Conservation (phyloP, 2,329 filamentous ascomycete genomes). For the Botryosphaeria agaves region DNA sequence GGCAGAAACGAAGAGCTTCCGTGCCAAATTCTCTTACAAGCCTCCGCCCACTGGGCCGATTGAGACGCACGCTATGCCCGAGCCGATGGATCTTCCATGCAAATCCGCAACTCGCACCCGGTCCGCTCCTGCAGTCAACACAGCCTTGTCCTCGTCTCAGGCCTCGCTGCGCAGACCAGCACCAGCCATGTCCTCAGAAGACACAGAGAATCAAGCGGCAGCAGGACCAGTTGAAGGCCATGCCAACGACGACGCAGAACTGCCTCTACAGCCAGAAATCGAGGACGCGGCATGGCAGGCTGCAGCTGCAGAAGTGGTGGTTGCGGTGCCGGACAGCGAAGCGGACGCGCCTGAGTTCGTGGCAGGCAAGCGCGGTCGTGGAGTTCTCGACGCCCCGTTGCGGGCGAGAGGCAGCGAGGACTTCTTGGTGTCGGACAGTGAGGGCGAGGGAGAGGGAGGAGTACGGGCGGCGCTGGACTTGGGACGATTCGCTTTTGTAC, state of each 20-base stretch:
- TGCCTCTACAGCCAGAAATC: constrained; percentile 3
- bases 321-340: constrained; percentile 4
- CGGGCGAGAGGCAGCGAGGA: constrained; percentile 25
- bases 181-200: constrained; percentile 1
- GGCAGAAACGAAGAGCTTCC: constrained; percentile 13
- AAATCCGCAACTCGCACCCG: not conserved
- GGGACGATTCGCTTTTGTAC: constrained; percentile 20
- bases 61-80: not conserved
- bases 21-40: constrained; percentile 14
- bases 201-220: not conserved
- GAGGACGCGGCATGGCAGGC: constrained; percentile 12
- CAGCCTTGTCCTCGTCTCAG: too few relatives aligned
- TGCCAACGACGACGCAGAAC: not conserved
- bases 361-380: constrained; percentile 3
- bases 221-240: constrained; percentile 5
- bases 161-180: too few relatives aligned
- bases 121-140: not conserved
- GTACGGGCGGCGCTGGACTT: constrained; percentile 19
- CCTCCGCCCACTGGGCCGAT: not conserved
- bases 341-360: not conserved
- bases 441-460: constrained; percentile 18
- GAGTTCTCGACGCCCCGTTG: constrained; percentile 6
- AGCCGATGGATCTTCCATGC: not conserved
- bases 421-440: constrained; percentile 26
- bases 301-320: constrained; percentile 14